Evolutionary conservation across 257 asterid genomes (phyloP).

Genomic region (Galeopsis tetrahit): DNA sequence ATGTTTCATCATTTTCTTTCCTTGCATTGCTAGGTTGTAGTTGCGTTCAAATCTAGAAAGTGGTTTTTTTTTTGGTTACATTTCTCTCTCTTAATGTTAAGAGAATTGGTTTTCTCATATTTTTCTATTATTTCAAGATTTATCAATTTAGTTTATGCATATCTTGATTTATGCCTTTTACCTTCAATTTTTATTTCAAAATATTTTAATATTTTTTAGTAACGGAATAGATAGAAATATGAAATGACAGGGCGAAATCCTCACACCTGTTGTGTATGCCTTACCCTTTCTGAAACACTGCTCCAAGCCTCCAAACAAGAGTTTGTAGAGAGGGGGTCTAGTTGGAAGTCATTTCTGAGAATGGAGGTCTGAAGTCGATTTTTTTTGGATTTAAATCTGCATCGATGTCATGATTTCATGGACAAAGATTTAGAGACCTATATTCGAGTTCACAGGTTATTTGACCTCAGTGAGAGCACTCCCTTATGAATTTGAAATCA

Average conservation of each 20-base stretch:
- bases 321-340: not conserved
- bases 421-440: not conserved
- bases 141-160: not conserved
- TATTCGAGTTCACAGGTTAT: not conserved
- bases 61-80: not conserved
- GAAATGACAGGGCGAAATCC: not conserved
- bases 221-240: not conserved
- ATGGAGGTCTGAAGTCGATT: not conserved
- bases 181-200: not conserved
- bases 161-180: not conserved
- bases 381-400: no score
- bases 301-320: not conserved
- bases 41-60: not conserved
- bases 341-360: not conserved
- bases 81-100: not conserved
- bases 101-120: not conserved
- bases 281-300: not conserved
- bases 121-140: constrained; percentile 5
- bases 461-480: no score
- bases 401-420: not conserved
- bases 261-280: no score
- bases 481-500: not conserved
- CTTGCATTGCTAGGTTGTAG: not conserved
- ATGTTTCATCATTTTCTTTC: not conserved
- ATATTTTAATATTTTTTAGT: not conserved